Evolutionary conservation across 2,329 filamentous ascomycete species (phyloP).

Genomic region (Aspergillus cejpii): DNA sequence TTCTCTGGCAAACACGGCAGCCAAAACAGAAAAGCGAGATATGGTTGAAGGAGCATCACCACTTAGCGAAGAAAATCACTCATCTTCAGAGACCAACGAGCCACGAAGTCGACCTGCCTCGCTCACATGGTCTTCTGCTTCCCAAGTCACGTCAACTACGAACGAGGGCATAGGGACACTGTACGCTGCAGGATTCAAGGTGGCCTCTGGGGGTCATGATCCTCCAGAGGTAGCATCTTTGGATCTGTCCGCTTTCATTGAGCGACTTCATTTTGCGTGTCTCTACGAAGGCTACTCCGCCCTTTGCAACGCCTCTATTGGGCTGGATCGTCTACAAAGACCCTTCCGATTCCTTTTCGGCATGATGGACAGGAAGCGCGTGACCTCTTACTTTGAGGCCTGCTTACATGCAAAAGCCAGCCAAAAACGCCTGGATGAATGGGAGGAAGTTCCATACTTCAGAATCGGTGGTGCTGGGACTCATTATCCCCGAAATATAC

Average conservation of each 20-base stretch:
- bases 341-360: slow-evolving; percentile 18
- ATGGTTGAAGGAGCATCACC: slow-evolving; percentile 1
- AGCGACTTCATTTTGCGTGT: slow-evolving; percentile 17
- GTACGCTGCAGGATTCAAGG: neutral
- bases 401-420: neutral
- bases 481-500: slow-evolving; percentile 15
- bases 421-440: neutral
- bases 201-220: neutral
- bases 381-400: neutral
- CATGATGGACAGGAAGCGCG: neutral
- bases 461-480: slow-evolving; percentile 12
- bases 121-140: neutral
- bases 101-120: neutral
- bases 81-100: neutral
- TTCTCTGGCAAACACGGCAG: slow-evolving; percentile 8
- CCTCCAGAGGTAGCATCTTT: slow-evolving; percentile 8
- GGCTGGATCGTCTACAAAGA: slow-evolving; percentile 11
- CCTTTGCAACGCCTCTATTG: slow-evolving; percentile 12
- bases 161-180: neutral
- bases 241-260: slow-evolving; percentile 16
- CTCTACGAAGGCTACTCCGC: slow-evolving; percentile 16
- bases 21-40: slow-evolving; percentile 2
- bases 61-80: neutral
- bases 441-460: slow-evolving; percentile 1
- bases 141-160: neutral